A percentile compares a stretch with the other conserved stretches of the same genome.
Conservation (phyloP, 257 asterid genomes). For the Penstemon newberryi region DNA sequence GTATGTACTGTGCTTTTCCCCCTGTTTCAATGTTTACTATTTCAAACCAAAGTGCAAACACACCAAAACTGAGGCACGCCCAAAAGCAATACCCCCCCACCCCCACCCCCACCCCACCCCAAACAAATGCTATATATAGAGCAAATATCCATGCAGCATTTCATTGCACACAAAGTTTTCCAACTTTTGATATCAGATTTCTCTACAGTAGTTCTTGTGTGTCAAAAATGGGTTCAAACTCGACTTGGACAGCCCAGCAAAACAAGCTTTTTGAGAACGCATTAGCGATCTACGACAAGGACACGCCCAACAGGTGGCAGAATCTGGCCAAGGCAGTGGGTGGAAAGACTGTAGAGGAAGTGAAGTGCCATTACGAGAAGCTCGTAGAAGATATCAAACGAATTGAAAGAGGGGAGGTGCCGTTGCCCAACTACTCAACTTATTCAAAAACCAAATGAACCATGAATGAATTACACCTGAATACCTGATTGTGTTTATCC, state of each 20-base stretch:
- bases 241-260: constrained; percentile 45
- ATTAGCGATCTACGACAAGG: constrained; percentile 36
- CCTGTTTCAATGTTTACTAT: neutral
- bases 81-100: too few relatives aligned
- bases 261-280: constrained; percentile 61
- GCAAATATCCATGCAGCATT: neutral
- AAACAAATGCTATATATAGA: neutral
- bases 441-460: neutral
- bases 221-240: constrained; percentile 32
- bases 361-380: constrained; percentile 48
- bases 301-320: constrained; percentile 44
- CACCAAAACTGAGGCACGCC: neutral
- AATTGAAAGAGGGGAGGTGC: constrained; percentile 49
- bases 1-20: neutral
- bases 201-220: too few relatives aligned
- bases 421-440: constrained; percentile 44
- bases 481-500: neutral
- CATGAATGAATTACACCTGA: neutral
- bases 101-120: too few relatives aligned
- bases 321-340: constrained; percentile 48
- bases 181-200: neutral
- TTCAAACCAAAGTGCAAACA: constrained; percentile 1
- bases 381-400: constrained; percentile 47
- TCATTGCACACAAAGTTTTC: neutral
- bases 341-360: constrained; percentile 53